Evolutionary conservation across 257 asterid species (phyloP).

Genomic region (Handroanthus guayacan): DNA sequence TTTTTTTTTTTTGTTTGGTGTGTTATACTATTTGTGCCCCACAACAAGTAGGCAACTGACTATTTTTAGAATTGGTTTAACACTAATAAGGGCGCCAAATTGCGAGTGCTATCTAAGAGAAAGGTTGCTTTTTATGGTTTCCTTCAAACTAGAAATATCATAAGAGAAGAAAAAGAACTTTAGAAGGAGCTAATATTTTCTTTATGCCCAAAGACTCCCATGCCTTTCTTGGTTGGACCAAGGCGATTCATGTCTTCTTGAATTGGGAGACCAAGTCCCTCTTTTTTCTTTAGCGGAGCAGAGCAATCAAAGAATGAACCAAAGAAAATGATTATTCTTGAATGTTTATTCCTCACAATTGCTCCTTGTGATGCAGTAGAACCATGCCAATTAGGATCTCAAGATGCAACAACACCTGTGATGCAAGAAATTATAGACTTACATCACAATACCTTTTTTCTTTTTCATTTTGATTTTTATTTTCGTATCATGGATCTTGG

Average conservation of each 20-base stretch:
- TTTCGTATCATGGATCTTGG: no score
- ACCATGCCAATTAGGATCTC: neutral
- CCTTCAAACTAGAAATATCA: no score
- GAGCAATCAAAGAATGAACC: constrained; percentile 1
- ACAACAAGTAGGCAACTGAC: no score
- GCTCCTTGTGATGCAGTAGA: constrained; percentile 10
- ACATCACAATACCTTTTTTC: neutral
- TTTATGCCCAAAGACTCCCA: constrained; percentile 11
- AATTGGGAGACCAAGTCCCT: constrained; percentile 5
- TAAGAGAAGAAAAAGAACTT: constrained; percentile 3
- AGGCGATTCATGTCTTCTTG: neutral
- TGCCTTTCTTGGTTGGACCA: constrained; percentile 9
- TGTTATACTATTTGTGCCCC: no score
- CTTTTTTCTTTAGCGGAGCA: neutral
- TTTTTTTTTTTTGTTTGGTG: no score
- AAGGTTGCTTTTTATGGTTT: constrained; percentile 9
- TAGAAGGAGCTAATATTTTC: neutral
- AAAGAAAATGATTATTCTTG: constrained; percentile 21
- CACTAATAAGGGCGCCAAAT: constrained; percentile 1
- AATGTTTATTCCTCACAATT: constrained; percentile 26
- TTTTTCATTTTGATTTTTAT: no score
- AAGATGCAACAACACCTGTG: constrained; percentile 1
- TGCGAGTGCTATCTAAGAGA: neutral
- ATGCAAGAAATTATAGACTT: constrained; percentile 21
- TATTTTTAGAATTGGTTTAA: neutral